Conservation (phyloP, 371 early-diverging fungal genomes). For the Mortierella sp. region DNA sequence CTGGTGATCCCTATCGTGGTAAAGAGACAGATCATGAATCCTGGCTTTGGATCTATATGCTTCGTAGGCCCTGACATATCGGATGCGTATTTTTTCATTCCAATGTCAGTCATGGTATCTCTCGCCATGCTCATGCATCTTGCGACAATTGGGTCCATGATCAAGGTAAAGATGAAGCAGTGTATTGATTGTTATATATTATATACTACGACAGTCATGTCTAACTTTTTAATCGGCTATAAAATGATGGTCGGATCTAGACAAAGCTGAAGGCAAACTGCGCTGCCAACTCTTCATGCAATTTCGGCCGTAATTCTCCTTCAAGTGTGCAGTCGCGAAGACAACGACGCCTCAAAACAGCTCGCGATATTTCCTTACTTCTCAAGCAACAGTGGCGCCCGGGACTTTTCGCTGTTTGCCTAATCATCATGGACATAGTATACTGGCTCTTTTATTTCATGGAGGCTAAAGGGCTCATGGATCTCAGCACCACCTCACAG, state of each 20-base stretch:
- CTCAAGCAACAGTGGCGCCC: conserved; percentile 56
- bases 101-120: conserved; percentile 25
- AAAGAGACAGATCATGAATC: conserved; percentile 28
- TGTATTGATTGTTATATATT: not conserved
- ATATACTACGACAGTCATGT: not conserved
- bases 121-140: conserved; percentile 41
- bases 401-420: conserved; percentile 35
- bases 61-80: conserved; percentile 35
- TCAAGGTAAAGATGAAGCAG: conserved; percentile 16
- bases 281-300: not conserved
- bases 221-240: not conserved
- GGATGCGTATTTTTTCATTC: conserved; percentile 39
- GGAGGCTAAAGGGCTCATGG: conserved; percentile 31
- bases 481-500: not conserved
- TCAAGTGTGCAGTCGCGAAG: conserved; percentile 1
- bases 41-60: conserved; percentile 46
- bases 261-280: not conserved
- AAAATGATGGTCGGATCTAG: not conserved
- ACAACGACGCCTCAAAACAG: conserved; percentile 31
- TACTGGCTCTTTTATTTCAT: conserved; percentile 45
- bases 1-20: conserved; percentile 33
- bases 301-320: not conserved
- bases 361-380: conserved; percentile 41
- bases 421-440: conserved; percentile 35
- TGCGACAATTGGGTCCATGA: conserved; percentile 33